phyloP scores from a whole-genome alignment of 495 filamentous ascomycete genomes.

The Cladorrhinum samala region DNA sequence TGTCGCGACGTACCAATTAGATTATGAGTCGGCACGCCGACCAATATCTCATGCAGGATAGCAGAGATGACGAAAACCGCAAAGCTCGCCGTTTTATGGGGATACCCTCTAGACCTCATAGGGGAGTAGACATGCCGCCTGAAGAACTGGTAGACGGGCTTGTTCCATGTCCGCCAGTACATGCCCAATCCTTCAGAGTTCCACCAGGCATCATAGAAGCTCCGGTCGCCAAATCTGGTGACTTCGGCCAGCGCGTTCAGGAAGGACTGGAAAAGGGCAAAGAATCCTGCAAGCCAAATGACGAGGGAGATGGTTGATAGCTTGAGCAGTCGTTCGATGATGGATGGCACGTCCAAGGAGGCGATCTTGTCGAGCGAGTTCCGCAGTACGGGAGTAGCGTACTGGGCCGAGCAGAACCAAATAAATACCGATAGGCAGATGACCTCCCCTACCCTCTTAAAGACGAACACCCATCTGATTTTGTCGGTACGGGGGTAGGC shows the following conservation, averaged over 20 bases:
- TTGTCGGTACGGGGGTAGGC: slow-evolving; percentile 77
- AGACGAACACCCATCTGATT: slow-evolving; percentile 81
- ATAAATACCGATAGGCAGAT: slow-evolving; percentile 73
- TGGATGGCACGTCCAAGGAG: slow-evolving; percentile 70
- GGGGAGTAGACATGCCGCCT: slow-evolving; percentile 85
- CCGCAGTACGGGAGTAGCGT: slow-evolving; percentile 78
- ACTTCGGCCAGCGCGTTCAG: slow-evolving; percentile 89
- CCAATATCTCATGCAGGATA: slow-evolving; percentile 82
- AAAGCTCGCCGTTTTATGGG: slow-evolving; percentile 56
- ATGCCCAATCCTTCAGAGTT: slow-evolving; percentile 77
- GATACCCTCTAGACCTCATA: slow-evolving; percentile 75
- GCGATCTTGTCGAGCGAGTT: slow-evolving; percentile 86
- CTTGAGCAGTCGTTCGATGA: slow-evolving; percentile 87
- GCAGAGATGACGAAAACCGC: slow-evolving; percentile 83
- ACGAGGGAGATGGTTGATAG: slow-evolving; percentile 87
- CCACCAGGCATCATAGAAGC: slow-evolving; percentile 97
- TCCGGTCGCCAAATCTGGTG: slow-evolving; percentile 81
- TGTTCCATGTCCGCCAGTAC: slow-evolving; percentile 98
- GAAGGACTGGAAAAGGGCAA: slow-evolving; percentile 84
- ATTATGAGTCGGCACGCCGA: slow-evolving; percentile 94
- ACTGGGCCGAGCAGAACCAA: slow-evolving; percentile 89
- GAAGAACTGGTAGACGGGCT: slow-evolving; percentile 95
- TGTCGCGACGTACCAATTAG: slow-evolving; percentile 64
- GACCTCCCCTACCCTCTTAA: slow-evolving; percentile 73
- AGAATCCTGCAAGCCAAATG: slow-evolving; percentile 96